Conservation (phyloP, 768 basidiomycete species). For the Termitomyces heimii region DNA sequence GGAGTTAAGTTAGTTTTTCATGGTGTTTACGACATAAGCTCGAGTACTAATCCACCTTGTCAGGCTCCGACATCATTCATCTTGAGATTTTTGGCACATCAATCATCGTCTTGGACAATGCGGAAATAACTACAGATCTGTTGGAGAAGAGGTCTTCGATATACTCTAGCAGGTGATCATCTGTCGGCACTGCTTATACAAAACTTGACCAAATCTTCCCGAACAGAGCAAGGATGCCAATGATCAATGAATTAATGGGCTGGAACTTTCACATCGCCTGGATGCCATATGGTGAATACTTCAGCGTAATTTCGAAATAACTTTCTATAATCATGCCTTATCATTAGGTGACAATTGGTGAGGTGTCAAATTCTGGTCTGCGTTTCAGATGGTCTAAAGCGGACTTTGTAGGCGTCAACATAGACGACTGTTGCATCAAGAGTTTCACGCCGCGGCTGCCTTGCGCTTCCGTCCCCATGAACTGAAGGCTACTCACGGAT, state of each 20-base stretch:
- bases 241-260: constrained; percentile 21
- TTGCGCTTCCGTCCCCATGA: constrained; percentile 18
- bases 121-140: constrained; percentile 17
- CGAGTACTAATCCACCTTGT: not conserved
- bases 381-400: not conserved
- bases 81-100: constrained; percentile 16
- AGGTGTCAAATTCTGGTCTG: not conserved
- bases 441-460: constrained; percentile 19
- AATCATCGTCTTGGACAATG: constrained; percentile 18
- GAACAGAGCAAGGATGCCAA: constrained; percentile 9
- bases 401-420: constrained; percentile 17
- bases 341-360: constrained; percentile 9
- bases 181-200: not conserved
- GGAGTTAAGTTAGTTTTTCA: not conserved
- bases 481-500: constrained; percentile 12
- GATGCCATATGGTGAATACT: constrained; percentile 10
- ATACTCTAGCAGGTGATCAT: constrained; percentile 12
- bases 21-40: not conserved
- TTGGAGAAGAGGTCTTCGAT: constrained; percentile 18
- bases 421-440: constrained; percentile 18
- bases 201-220: no score
- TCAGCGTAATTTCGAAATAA: no score
- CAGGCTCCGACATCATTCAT: constrained; percentile 21
- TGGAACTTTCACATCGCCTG: constrained; percentile 14
- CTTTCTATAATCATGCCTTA: no score